Evolutionary conservation across 768 basidiomycete species (phyloP).

Genomic region (Rhizopogon rudus): DNA sequence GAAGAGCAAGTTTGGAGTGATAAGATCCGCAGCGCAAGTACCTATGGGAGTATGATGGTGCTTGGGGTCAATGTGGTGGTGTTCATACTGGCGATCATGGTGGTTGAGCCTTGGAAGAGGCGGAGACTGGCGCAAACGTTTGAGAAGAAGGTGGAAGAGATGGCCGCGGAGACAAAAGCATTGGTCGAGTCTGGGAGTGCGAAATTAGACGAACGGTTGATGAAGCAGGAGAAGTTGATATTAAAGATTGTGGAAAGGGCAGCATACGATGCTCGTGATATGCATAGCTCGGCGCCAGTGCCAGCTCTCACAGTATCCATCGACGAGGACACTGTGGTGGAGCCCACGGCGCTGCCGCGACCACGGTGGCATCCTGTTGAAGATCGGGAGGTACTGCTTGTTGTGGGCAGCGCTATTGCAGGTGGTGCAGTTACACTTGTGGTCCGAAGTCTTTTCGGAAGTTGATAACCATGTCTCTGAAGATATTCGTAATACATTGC

Average conservation of each 20-base stretch:
- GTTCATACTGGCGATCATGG: constrained; percentile 82
- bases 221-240: constrained; percentile 38
- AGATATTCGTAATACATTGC: neutral
- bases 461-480: neutral
- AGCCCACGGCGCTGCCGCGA: neutral
- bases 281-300: neutral
- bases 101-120: constrained; percentile 98
- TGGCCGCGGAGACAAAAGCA: constrained; percentile 35
- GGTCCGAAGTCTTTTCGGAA: constrained; percentile 13
- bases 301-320: constrained; percentile 4
- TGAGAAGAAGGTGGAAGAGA: constrained; percentile 72
- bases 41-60: constrained; percentile 85
- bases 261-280: constrained; percentile 12
- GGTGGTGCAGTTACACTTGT: constrained; percentile 23
- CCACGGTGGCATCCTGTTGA: constrained; percentile 5
- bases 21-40: constrained; percentile 93
- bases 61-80: constrained; percentile 86
- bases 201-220: constrained; percentile 44
- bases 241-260: constrained; percentile 20
- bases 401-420: constrained; percentile 22
- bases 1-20: constrained; percentile 99
- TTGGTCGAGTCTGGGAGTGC: constrained; percentile 44
- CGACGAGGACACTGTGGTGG: neutral
- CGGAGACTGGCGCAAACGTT: constrained; percentile 82
- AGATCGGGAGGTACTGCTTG: constrained; percentile 21